Evolutionary conservation across 257 asterid species (phyloP).

Genomic region (Solanum microdontum): DNA sequence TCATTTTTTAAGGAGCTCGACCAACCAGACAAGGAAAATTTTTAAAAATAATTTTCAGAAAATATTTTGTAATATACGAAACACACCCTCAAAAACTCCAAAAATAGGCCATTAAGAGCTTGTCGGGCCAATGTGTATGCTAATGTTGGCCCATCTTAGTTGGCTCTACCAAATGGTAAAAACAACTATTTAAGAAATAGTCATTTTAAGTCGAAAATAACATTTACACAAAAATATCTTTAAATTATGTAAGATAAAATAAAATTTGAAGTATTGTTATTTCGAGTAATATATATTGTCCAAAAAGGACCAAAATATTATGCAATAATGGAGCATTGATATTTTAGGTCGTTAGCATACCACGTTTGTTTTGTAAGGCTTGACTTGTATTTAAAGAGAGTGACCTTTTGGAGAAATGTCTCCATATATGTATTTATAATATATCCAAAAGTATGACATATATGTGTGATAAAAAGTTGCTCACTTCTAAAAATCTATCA

Average conservation of each 20-base stretch:
- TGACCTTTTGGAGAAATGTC: neutral
- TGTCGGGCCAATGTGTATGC: neutral
- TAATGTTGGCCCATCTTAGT: neutral
- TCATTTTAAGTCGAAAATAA: neutral
- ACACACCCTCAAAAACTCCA: neutral
- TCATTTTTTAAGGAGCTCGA: no score
- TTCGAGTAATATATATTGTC: neutral
- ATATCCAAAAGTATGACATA: neutral
- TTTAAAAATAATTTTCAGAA: no score
- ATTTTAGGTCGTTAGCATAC: neutral
- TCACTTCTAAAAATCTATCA: neutral
- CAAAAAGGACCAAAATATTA: neutral
- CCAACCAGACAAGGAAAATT: no score
- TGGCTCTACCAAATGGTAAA: neutral
- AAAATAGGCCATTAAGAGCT: neutral
- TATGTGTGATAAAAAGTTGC: neutral
- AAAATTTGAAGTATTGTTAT: neutral
- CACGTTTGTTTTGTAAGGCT: neutral
- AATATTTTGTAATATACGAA: no score
- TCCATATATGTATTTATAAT: no score
- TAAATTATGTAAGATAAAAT: no score
- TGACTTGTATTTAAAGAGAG: neutral
- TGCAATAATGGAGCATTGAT: neutral
- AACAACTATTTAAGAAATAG: neutral
- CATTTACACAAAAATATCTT: neutral